Evolutionary conservation across 768 basidiomycete genomes (phyloP), one percentile per base, ranked within the genome.

Genomic region (Macrolepiota dolichaula): DNA sequence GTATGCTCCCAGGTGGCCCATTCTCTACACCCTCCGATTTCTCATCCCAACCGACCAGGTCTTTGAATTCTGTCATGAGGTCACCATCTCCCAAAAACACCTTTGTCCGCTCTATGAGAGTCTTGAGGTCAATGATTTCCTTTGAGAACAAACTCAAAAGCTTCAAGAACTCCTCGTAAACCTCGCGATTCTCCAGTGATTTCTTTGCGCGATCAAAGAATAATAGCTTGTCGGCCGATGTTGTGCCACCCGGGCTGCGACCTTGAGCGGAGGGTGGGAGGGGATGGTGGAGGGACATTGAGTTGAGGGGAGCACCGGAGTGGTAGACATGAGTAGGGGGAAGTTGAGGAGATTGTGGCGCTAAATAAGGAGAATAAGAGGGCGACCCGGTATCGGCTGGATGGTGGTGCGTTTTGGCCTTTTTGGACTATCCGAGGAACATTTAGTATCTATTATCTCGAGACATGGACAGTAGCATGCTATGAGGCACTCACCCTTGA

Each of bases 121-220:
- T 87, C 69, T 86, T 86, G 52, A 87, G 77, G 69, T 97, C 93
- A 67, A 99, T 91, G 67, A 98, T 88, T 61, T 97, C 95, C 67
- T 89, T 91, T 15, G 92, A 88, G 74, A 91, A 99, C 52, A 98
- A 80, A 70, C 87, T 90, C 55, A 98, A 81, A 27, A 98, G 79
- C 76, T 96, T 98, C 68, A 98, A 77, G 73, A 98, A 98, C 66
- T 98, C 96, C 67, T 97, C 94, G 67, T 92, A 94, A 38, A 85
- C 81, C 55, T 90, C 90, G 62, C 85, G 82, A 71, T 79, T 84
- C 69, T 92, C 92, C 7, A 94, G 74, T 0, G 85, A 78, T 65
- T 87, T 88, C 73, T 91, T 96, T 64, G 94, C 92, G 44, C 92
- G 86, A 69, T 98, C 97, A 70, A 98, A 98, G 81, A 98, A 98